Conservation (phyloP, 306 rosid genomes). For the Sesbania bispinosa region DNA sequence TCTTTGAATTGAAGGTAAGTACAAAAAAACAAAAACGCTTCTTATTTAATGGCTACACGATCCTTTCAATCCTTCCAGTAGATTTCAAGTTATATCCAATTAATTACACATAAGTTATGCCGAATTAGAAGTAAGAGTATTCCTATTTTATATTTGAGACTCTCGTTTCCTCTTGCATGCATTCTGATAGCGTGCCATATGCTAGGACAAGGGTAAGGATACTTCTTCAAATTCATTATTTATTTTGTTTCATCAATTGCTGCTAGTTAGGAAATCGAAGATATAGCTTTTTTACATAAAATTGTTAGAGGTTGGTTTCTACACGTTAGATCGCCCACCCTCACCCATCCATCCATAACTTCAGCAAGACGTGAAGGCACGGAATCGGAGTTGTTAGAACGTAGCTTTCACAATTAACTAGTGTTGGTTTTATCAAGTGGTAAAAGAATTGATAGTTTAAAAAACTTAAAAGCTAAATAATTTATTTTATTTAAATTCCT, state of each 20-base stretch:
- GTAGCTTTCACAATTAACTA: conserved; percentile 21
- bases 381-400: conserved; percentile 23
- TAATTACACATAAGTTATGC: too few species aligned
- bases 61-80: background rate
- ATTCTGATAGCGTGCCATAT: too few species aligned
- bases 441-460: background rate
- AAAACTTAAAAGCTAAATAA: background rate
- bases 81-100: too few species aligned
- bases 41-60: background rate
- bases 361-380: conserved; percentile 33
- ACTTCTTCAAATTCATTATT: background rate
- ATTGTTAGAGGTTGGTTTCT: background rate
- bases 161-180: background rate
- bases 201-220: too few species aligned
- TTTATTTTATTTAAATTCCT: background rate
- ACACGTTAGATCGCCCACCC: background rate
- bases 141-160: background rate
- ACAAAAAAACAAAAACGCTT: too few species aligned
- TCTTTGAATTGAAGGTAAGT: too few species aligned
- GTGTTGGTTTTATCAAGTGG: background rate
- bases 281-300: background rate
- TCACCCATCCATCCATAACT: background rate
- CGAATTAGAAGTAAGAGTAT: too few species aligned
- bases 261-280: background rate
- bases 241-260: background rate